phyloP scores from a whole-genome alignment of 805 yeast genomes.

The Blastobotrys americana region DNA sequence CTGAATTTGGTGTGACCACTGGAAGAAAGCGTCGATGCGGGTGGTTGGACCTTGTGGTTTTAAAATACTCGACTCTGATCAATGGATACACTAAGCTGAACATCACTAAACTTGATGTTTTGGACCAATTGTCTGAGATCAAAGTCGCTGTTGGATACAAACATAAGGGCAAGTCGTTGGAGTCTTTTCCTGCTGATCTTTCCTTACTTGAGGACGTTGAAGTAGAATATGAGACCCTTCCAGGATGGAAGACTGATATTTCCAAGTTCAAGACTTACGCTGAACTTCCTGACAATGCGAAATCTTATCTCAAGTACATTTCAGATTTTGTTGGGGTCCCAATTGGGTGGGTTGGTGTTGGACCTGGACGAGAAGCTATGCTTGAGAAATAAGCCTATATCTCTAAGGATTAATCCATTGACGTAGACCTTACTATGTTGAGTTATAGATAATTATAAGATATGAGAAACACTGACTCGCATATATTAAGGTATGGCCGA shows the following conservation, averaged over 20 bases:
- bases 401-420: too few relatives aligned
- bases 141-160: slow-evolving; percentile 81
- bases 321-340: slow-evolving; percentile 81
- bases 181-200: slow-evolving; percentile 90
- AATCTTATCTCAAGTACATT: slow-evolving; percentile 74
- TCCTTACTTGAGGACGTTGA: slow-evolving; percentile 77
- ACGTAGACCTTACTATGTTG: too few relatives aligned
- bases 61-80: slow-evolving; percentile 82
- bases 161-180: slow-evolving; percentile 65
- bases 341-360: slow-evolving; percentile 96
- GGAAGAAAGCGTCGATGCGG: slow-evolving; percentile 99
- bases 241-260: slow-evolving; percentile 90
- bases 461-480: too few relatives aligned
- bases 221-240: slow-evolving; percentile 82
- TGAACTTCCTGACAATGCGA: slow-evolving; percentile 83
- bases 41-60: slow-evolving; percentile 94
- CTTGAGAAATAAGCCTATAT: slow-evolving; percentile 41
- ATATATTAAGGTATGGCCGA: too few relatives aligned
- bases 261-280: slow-evolving; percentile 60
- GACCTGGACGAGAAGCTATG: slow-evolving; percentile 95
- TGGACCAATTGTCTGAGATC: slow-evolving; percentile 83
- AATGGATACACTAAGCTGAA: slow-evolving; percentile 93
- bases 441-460: too few relatives aligned
- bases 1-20: slow-evolving; percentile 95
- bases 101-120: slow-evolving; percentile 91